These are phyloP conservation scores for Chaetomium sp. DNA, from an alignment of 2,329 filamentous ascomycete species.

Conservation along the genomic window DNA sequence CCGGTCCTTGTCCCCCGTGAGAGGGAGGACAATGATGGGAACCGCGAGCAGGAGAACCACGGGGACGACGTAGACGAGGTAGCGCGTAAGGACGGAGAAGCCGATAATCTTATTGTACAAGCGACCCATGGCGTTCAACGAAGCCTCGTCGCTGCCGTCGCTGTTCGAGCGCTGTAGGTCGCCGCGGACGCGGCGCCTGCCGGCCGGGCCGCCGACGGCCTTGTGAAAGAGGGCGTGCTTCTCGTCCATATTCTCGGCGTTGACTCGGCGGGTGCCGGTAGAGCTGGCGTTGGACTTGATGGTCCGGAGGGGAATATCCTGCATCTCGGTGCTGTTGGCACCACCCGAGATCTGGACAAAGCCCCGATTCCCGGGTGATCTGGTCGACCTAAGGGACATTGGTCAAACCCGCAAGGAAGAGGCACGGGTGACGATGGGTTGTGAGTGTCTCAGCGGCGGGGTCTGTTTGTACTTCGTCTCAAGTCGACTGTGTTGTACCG, in stretches of 20 bases:
- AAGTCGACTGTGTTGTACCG: too few species aligned
- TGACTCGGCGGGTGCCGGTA: conserved; percentile 38
- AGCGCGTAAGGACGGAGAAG: conserved; percentile 58
- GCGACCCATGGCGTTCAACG: conserved; percentile 59
- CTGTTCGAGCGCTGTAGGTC: conserved; percentile 36
- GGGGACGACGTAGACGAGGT: conserved; percentile 62
- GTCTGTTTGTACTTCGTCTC: not conserved
- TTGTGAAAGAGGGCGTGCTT: conserved; percentile 39
- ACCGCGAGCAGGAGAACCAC: conserved; percentile 55
- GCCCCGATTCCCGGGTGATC: conserved; percentile 36
- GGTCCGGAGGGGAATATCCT: conserved; percentile 49
- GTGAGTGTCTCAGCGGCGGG: conserved; percentile 1
- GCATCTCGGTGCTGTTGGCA: conserved; percentile 25
- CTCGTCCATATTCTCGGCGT: conserved; percentile 39
- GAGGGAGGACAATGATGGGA: conserved; percentile 51
- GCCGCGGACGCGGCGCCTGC: conserved; percentile 44
- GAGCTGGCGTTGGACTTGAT: conserved; percentile 51
- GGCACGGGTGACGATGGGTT: not conserved
- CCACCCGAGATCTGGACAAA: conserved; percentile 39
- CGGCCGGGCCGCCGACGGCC: conserved; percentile 30
- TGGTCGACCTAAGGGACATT: conserved; percentile 26
- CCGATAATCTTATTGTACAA: conserved; percentile 59
- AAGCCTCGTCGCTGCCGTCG: conserved; percentile 43
- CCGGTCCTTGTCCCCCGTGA: conserved; percentile 31
- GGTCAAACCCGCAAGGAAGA: not conserved